Evolutionary conservation across 108 stramenopile species (phyloP).

Genomic region (Cyclotella kingstonii): DNA sequence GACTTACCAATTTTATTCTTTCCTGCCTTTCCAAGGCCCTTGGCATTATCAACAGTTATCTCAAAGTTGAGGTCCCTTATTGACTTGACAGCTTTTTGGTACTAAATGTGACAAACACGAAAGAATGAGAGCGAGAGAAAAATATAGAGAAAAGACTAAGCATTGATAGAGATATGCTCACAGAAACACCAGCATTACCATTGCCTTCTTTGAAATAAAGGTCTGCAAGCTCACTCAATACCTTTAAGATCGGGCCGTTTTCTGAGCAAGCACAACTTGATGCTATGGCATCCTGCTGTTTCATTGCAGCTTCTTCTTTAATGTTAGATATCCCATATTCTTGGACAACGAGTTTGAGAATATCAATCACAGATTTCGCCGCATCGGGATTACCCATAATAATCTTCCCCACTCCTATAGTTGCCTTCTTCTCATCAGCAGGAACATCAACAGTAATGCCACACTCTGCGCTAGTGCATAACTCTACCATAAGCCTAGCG

Average conservation of each 20-base stretch:
- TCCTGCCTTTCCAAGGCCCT: slow-evolving; percentile 60
- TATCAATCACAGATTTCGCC: slow-evolving; percentile 41
- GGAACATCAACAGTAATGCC: slow-evolving; percentile 58
- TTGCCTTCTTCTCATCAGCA: slow-evolving; percentile 53
- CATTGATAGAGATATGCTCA: slow-evolving; percentile 7
- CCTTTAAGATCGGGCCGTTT: slow-evolving; percentile 56
- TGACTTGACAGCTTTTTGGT: slow-evolving; percentile 49
- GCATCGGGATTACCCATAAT: slow-evolving; percentile 44
- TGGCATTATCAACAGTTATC: slow-evolving; percentile 73
- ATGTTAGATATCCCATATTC: slow-evolving; percentile 62
- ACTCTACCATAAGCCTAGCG: slow-evolving; percentile 38
- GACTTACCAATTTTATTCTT: slow-evolving; percentile 66
- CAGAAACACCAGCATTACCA: slow-evolving; percentile 35
- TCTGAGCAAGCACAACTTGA: slow-evolving; percentile 44
- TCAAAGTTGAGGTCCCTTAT: slow-evolving; percentile 57
- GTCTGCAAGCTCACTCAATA: slow-evolving; percentile 54
- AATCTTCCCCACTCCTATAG: slow-evolving; percentile 50
- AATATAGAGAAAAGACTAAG: background rate
- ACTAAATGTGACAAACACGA: background rate
- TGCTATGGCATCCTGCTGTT: slow-evolving; percentile 44
- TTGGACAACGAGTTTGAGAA: slow-evolving; percentile 49
- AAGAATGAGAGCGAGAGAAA: background rate
- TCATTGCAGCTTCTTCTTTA: slow-evolving; percentile 45
- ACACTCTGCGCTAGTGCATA: slow-evolving; percentile 37
- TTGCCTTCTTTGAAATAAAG: slow-evolving; percentile 66